These are phyloP conservation scores for Angophora floribunda DNA, from an alignment of 345 rosid genomes.

Conservation along the genomic window DNA sequence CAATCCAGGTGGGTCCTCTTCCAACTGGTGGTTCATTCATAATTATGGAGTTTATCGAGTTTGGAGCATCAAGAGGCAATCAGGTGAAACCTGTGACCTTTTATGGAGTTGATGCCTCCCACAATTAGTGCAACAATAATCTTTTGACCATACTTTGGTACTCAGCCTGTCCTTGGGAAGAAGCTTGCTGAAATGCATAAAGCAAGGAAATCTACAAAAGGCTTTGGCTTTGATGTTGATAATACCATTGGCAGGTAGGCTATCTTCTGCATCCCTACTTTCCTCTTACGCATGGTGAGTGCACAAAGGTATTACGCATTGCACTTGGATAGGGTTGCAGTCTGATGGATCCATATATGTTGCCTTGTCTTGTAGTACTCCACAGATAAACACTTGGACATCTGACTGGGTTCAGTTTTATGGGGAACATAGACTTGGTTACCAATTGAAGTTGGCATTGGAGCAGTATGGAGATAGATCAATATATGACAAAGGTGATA, in stretches of 20 bases:
- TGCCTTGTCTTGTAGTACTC: constrained; percentile 49
- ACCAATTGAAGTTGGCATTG: constrained; percentile 67
- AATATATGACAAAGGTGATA: constrained; percentile 66
- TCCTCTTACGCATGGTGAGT: not conserved
- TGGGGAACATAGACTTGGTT: constrained; percentile 80
- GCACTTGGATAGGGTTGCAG: not conserved
- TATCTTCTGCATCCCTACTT: not conserved
- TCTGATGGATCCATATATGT: not conserved
- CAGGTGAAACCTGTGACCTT: constrained; percentile 45
- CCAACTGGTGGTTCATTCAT: constrained; percentile 82
- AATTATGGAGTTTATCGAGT: constrained; percentile 82
- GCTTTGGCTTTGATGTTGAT: constrained; percentile 84
- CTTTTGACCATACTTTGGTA: constrained; percentile 8
- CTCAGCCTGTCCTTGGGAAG: constrained; percentile 71
- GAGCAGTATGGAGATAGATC: constrained; percentile 68
- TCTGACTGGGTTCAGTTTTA: constrained; percentile 84
- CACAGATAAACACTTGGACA: constrained; percentile 85
- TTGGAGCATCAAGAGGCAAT: constrained; percentile 65
- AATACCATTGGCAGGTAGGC: constrained; percentile 89
- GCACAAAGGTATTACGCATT: not conserved
- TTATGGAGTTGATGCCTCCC: not conserved
- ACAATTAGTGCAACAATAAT: not conserved
- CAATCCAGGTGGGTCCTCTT: constrained; percentile 57
- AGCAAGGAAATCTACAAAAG: constrained; percentile 70
- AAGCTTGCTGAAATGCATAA: constrained; percentile 95